phyloP scores from a whole-genome alignment of 176 grass and related monocot genomes.

The bread wheat (Triticum aestivum) region IWGSC_CS_RefSeq_v2.1 NC_057805.1:87911241-87911740 shows the following conservation, averaged over 20 bases:
- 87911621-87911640: background rate
- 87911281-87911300: too few species aligned
- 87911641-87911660: background rate
- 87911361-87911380: too few species aligned
- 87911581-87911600: background rate
- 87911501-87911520: background rate
- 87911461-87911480: slow-evolving; percentile 2
- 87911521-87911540: background rate
- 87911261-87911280: too few species aligned
- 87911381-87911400: too few species aligned
- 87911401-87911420: too few species aligned
- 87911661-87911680: background rate
- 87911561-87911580: background rate
- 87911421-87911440: background rate
- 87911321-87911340: too few species aligned
- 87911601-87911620: background rate
- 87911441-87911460: background rate
- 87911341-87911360: too few species aligned
- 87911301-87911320: too few species aligned
- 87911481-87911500: background rate
- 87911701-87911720: background rate
- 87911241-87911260: too few species aligned
- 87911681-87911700: background rate
- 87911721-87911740: slow-evolving; percentile 12
- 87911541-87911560: background rate